phyloP scores from a whole-genome alignment of 176 grass and related monocot species.

The Olyra latifolia region DNA sequence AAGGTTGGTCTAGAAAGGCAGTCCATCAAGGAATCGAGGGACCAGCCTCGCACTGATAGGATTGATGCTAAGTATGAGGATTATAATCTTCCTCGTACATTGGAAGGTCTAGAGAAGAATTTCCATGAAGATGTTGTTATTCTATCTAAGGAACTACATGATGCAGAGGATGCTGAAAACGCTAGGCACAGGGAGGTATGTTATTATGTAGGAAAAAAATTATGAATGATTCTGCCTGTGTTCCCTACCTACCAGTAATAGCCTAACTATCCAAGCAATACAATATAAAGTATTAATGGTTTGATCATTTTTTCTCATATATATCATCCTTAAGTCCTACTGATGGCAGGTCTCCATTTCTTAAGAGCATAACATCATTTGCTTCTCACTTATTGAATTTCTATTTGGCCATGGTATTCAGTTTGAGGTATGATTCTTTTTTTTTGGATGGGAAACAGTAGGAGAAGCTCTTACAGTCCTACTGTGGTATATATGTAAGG shows the following conservation, averaged over 20 bases:
- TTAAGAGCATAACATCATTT: not conserved
- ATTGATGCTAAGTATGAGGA: constrained; percentile 55
- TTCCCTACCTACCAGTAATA: not conserved
- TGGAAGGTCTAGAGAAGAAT: constrained; percentile 83
- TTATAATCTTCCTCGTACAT: constrained; percentile 62
- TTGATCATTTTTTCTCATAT: constrained; percentile 3
- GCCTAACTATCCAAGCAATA: not conserved
- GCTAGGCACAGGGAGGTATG: constrained; percentile 81
- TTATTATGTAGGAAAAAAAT: not conserved
- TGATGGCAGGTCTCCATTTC: constrained; percentile 2
- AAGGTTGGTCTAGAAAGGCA: constrained; percentile 69
- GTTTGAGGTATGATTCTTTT: not conserved
- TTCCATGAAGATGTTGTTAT: constrained; percentile 75
- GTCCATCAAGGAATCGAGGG: constrained; percentile 50
- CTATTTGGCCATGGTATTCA: not conserved
- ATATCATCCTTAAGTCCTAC: not conserved
- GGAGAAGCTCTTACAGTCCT: no score
- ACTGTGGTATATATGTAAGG: no score
- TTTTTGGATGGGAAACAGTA: not conserved
- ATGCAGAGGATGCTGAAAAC: constrained; percentile 83
- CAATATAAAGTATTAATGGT: not conserved
- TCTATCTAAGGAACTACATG: constrained; percentile 81
- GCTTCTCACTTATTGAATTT: not conserved
- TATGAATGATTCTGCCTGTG: constrained; percentile 14
- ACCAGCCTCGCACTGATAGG: constrained; percentile 35